A percentile compares a stretch with the other conserved stretches of the same genome.
Conservation (phyloP, 768 basidiomycete species). For the Boletus huronensis region DNA sequence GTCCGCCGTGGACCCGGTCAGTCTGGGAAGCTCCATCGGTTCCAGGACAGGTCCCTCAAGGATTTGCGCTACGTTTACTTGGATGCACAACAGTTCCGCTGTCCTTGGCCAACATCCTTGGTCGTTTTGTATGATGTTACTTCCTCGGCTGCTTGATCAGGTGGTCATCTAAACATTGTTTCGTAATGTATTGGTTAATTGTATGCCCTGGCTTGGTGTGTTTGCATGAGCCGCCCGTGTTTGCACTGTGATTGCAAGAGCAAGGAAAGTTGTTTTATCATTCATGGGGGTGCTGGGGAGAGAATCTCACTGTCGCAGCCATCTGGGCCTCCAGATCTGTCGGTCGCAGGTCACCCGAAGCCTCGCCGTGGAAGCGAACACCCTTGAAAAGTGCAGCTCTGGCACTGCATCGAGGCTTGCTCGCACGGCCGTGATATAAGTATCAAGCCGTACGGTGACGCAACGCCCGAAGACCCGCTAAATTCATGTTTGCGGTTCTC, state of each 20-base stretch:
- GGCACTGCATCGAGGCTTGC: not conserved
- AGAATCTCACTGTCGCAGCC: too few species aligned
- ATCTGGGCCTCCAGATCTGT: too few species aligned
- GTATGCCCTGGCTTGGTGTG: not conserved
- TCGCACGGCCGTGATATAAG: not conserved
- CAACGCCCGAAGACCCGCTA: not conserved
- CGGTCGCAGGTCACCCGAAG: too few species aligned
- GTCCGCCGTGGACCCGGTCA: conserved; percentile 64
- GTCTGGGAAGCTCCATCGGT: conserved; percentile 63
- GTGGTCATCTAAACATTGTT: not conserved
- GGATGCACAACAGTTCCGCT: conserved; percentile 43
- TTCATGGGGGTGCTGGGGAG: too few species aligned
- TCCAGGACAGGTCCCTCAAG: conserved; percentile 45
- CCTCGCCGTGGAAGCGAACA: too few species aligned
- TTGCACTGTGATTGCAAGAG: too few species aligned
- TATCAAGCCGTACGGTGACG: not conserved
- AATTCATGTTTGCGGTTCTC: not conserved
- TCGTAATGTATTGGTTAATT: conserved; percentile 5
- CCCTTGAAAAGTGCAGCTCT: not conserved
- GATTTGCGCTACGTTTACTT: conserved; percentile 57
- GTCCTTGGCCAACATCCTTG: conserved; percentile 69
- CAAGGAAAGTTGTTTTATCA: conserved; percentile 2
- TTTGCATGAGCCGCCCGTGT: not conserved
- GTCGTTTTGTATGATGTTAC: conserved; percentile 42
- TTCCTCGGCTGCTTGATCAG: conserved; percentile 15